Evolutionary conservation across 345 rosid species (phyloP).

Genomic region (Excoecaria cochinchinensis): DNA sequence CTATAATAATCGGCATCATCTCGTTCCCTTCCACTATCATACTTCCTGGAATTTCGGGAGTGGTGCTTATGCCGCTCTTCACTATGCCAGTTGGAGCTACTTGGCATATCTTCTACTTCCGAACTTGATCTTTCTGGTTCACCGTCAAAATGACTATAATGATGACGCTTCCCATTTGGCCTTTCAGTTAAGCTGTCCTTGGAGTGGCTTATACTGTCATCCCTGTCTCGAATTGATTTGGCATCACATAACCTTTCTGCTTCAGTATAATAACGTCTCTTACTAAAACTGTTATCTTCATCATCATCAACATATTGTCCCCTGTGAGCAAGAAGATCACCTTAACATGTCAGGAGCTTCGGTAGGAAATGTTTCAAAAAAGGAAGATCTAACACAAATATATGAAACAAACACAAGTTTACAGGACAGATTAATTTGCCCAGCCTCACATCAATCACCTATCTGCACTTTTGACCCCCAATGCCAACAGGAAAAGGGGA

Average conservation of each 20-base stretch:
- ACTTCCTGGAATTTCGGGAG: slow-evolving; percentile 21
- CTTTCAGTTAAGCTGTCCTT: slow-evolving; percentile 27
- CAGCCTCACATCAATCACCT: neutral
- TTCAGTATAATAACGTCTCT: slow-evolving; percentile 11
- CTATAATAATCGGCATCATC: slow-evolving; percentile 27
- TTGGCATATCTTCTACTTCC: slow-evolving; percentile 32
- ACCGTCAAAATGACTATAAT: neutral
- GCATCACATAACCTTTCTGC: slow-evolving; percentile 15
- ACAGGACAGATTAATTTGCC: neutral
- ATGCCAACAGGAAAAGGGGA: too few relatives aligned
- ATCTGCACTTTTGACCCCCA: neutral
- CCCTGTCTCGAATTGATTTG: slow-evolving; percentile 18
- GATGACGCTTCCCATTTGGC: slow-evolving; percentile 17
- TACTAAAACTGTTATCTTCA: slow-evolving; percentile 16
- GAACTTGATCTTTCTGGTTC: slow-evolving; percentile 35
- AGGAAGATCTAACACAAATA: neutral
- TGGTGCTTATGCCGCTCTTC: slow-evolving; percentile 24
- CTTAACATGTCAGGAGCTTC: neutral
- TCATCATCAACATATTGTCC: slow-evolving; percentile 12
- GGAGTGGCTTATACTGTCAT: slow-evolving; percentile 21
- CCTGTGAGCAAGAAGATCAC: slow-evolving; percentile 14
- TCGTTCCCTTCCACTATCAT: slow-evolving; percentile 16
- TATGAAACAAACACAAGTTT: neutral
- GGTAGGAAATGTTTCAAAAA: neutral
- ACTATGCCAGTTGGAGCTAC: slow-evolving; percentile 29